phyloP scores from a whole-genome alignment of 371 early-diverging fungal species.

The Syncephalis fuscata region DNA sequence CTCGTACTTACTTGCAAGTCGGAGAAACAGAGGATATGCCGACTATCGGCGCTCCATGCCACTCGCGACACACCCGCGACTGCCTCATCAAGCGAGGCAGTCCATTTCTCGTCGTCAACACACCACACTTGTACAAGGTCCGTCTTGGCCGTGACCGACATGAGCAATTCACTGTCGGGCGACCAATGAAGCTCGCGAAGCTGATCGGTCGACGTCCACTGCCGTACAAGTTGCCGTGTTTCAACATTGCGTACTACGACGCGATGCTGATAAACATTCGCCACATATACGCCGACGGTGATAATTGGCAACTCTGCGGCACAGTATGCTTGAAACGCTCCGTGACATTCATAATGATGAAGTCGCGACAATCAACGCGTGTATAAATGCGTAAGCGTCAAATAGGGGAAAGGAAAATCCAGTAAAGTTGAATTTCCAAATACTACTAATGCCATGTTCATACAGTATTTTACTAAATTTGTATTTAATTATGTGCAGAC shows the following conservation, averaged over 20 bases:
- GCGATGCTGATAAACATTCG: slow-evolving; percentile 45
- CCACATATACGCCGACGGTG: slow-evolving; percentile 50
- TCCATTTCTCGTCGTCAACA: slow-evolving; percentile 40
- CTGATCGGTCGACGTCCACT: slow-evolving; percentile 23
- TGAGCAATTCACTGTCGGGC: slow-evolving; percentile 34
- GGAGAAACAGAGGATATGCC: slow-evolving; percentile 39
- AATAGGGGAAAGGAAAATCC: too few species aligned
- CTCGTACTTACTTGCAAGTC: slow-evolving; percentile 32
- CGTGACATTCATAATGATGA: slow-evolving; percentile 32
- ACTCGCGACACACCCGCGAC: slow-evolving; percentile 29
- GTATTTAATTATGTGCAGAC: too few species aligned
- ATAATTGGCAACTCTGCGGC: slow-evolving; percentile 26
- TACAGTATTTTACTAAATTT: too few species aligned
- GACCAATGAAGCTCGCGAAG: slow-evolving; percentile 53
- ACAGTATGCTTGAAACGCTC: slow-evolving; percentile 53
- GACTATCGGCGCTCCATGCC: slow-evolving; percentile 42
- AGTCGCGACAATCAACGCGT: not conserved
- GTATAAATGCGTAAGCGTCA: not conserved
- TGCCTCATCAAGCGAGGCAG: slow-evolving; percentile 40
- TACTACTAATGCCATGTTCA: too few species aligned
- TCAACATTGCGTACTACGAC: slow-evolving; percentile 54
- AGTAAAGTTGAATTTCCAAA: too few species aligned
- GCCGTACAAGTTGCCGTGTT: slow-evolving; percentile 32
- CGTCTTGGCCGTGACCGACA: slow-evolving; percentile 28
- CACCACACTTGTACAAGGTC: slow-evolving; percentile 40